Percentiles rank a stretch among this genome's conserved stretches.
These are phyloP conservation scores for Hamamelis virginiana DNA, from an alignment of 164 flowering plant genomes.

Conservation along the genomic window DNA sequence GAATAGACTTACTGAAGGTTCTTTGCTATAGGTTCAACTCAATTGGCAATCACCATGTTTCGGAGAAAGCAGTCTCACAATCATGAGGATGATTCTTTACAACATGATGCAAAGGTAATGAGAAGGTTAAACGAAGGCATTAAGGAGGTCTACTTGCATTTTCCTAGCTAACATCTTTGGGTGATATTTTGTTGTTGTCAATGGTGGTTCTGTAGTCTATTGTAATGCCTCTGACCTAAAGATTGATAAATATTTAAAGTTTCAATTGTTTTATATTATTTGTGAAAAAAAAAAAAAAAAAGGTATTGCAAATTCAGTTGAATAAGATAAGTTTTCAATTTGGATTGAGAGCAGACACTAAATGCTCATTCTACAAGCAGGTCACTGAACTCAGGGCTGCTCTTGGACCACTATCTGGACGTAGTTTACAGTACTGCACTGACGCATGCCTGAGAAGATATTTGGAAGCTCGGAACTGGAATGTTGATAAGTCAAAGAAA, in stretches of 20 bases:
- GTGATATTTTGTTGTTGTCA: background rate
- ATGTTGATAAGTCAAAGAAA: constrained; percentile 79
- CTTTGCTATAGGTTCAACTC: constrained; percentile 3
- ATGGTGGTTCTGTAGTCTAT: background rate
- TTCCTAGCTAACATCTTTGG: background rate
- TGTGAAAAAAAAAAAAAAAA: background rate
- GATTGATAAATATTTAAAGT: background rate
- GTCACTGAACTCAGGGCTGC: constrained; percentile 46
- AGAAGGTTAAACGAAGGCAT: background rate
- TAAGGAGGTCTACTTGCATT: background rate
- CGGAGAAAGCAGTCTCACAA: constrained; percentile 30
- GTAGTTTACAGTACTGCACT: constrained; percentile 49
- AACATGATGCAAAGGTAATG: constrained; percentile 44
- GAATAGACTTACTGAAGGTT: background rate
- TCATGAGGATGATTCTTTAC: constrained; percentile 24
- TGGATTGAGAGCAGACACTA: background rate
- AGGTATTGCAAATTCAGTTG: no score
- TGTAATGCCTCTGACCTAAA: background rate
- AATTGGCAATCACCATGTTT: constrained; percentile 29
- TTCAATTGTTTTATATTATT: background rate
- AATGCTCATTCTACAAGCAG: constrained; percentile 25
- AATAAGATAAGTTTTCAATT: background rate
- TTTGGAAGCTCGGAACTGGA: constrained; percentile 89
- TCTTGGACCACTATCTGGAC: constrained; percentile 53
- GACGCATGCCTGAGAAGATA: constrained; percentile 84